Base-by-base conservation (phyloP, 176 grass and related monocot species). In the Aegilops bicornis region DNA sequence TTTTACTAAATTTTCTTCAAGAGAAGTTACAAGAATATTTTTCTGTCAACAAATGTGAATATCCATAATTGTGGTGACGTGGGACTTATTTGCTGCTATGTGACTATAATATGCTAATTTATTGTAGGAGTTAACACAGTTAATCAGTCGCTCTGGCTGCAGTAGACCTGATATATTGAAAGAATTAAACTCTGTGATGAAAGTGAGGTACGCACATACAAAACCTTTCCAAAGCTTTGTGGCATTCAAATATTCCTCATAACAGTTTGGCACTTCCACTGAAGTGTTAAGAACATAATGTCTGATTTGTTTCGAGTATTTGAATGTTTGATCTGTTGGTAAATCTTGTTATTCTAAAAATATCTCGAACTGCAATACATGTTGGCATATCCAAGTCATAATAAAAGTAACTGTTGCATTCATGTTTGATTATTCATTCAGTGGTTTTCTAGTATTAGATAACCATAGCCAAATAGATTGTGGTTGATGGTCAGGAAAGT, bases 111-210 rank as follows among this genome's bases (percentile, higher is more conserved):
- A 29, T 75, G 36, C 77, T 81, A 85, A 60, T 69, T 50, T 75
- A 70, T 88, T 84, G 73, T 83, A 91, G 81, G 87, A 86, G 69
- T 35, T 91, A 76, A 89, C 85, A 76, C 88, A 72, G 76, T 79
- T 79, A 69, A 56, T 89, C 77, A 40, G 69, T 75, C 75, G 82
- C 40, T 89, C 85, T 58, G 82, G 73, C 60, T 16, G 85, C 80
- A 82, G 47, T 39, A 82, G 75, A 64, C 79, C 84, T 83, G 83
- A 90, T 87, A 84, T 65, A 6, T 65, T 92, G 77, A 90, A 86
- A 74, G 83, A 94, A 70, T 88, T 96, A 56, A 92, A 89, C 66
- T 78, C 86, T 77, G 88, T 94, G 71, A 87, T 91, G 71, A 92
- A 86, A 96, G 61, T 98, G 78, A 94, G 96, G 93, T 98, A 88